A percentile compares a stretch with the other conserved stretches of the same genome.
phyloP scores from a whole-genome alignment of 805 yeast species.

The Cyberlindnera mrakii region DNA sequence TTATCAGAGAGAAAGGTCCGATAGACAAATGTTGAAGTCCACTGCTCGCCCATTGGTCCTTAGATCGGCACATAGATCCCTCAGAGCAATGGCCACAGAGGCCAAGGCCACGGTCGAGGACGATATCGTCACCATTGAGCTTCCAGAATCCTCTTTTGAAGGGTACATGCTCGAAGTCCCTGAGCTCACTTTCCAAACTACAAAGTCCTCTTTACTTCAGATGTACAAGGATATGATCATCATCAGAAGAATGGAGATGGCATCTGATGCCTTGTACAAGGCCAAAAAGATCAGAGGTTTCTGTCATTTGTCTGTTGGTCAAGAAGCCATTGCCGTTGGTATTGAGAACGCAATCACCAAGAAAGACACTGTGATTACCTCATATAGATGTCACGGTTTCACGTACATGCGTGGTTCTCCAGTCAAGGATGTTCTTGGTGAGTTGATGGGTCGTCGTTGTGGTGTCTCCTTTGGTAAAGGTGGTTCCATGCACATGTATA shows the following conservation, averaged over 20 bases:
- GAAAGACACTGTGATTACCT: conserved; percentile 86
- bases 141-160: conserved; percentile 81
- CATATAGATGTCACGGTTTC: conserved; percentile 99
- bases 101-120: conserved; percentile 17
- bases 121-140: conserved; percentile 40
- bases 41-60: conserved; percentile 17
- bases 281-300: conserved; percentile 98
- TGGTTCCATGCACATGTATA: conserved; percentile 99
- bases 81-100: conserved; percentile 23
- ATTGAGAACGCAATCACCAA: conserved; percentile 88
- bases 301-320: conserved; percentile 97
- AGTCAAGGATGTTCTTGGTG: conserved; percentile 86
- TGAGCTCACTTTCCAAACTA: conserved; percentile 64
- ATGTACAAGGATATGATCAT: conserved; percentile 96
- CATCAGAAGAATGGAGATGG: conserved; percentile 98
- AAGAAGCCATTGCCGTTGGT: conserved; percentile 98
- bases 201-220: conserved; percentile 72
- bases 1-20: neutral
- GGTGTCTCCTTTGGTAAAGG: conserved; percentile 98
- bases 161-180: conserved; percentile 79
- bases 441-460: conserved; percentile 91
- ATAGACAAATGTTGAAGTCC: conserved; percentile 8
- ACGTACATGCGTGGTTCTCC: conserved; percentile 95
- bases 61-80: conserved; percentile 9
- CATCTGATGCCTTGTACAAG: conserved; percentile 95